Percentiles rank a stretch among this genome's conserved stretches.
phyloP scores from a whole-genome alignment of 306 rosid genomes.

The Casuarina glauca region DNA sequence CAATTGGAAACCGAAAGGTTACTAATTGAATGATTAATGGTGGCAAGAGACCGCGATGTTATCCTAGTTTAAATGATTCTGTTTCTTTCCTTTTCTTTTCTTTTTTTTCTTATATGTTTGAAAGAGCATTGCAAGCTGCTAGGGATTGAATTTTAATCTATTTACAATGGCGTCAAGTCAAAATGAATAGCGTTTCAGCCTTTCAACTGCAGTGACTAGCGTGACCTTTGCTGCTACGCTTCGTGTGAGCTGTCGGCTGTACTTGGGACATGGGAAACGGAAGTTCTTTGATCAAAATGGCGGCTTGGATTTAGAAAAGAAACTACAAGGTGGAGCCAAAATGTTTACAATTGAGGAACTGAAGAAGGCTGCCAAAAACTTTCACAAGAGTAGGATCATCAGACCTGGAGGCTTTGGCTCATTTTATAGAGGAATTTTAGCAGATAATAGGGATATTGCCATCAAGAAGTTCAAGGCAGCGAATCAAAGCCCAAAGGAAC shows the following conservation, averaged over 20 bases:
- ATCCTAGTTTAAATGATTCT: too few relatives aligned
- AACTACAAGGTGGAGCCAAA: not conserved
- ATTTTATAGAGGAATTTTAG: conserved; percentile 2
- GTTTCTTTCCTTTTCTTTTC: too few relatives aligned
- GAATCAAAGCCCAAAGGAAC: conserved; percentile 13
- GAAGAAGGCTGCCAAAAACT: conserved; percentile 16
- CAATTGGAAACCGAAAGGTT: too few relatives aligned
- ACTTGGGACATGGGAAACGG: not conserved
- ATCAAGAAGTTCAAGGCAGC: conserved; percentile 13
- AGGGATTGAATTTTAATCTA: not conserved
- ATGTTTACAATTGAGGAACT: conserved; percentile 6
- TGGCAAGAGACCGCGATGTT: too few relatives aligned
- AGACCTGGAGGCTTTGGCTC: conserved; percentile 23
- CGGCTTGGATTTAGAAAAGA: not conserved
- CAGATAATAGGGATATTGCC: not conserved
- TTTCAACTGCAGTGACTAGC: not conserved
- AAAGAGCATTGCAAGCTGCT: too few relatives aligned
- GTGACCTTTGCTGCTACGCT: not conserved
- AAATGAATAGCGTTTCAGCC: not conserved
- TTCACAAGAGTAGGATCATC: conserved; percentile 5
- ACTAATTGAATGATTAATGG: too few relatives aligned
- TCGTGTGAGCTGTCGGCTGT: too few relatives aligned
- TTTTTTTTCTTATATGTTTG: too few relatives aligned
- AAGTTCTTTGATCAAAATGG: conserved; percentile 6
- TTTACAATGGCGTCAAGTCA: not conserved